Conservation (phyloP, 768 basidiomycete species). For the Collybiopsis luxurians region DNA sequence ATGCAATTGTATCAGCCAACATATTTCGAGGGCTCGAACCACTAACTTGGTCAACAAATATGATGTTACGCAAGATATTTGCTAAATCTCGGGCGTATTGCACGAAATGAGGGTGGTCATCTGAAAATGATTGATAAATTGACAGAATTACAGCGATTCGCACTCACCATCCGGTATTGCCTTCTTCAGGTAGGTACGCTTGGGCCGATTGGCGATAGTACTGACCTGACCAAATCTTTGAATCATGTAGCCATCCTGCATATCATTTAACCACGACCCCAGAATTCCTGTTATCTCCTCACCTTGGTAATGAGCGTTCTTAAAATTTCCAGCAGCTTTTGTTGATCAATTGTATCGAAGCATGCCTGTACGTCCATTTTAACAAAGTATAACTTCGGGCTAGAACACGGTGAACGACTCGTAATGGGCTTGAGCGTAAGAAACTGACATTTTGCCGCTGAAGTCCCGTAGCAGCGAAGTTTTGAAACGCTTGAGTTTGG, state of each 20-base stretch:
- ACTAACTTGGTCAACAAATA: conserved; percentile 83
- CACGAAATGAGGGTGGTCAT: conserved; percentile 74
- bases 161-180: conserved; percentile 64
- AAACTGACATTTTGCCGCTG: conserved; percentile 50
- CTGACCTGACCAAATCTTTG: conserved; percentile 70
- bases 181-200: conserved; percentile 53
- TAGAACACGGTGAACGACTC: conserved; percentile 23
- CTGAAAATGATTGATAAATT: conserved; percentile 33
- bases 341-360: conserved; percentile 95
- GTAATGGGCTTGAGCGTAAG: background rate
- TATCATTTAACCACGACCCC: background rate
- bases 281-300: background rate
- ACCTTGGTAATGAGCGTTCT: conserved; percentile 73
- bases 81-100: conserved; percentile 70
- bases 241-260: conserved; percentile 69
- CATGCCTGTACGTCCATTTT: conserved; percentile 96
- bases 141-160: background rate
- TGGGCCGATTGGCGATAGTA: conserved; percentile 52
- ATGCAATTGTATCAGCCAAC: background rate
- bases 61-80: conserved; percentile 59
- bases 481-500: conserved; percentile 72
- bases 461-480: conserved; percentile 35
- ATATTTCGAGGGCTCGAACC: background rate
- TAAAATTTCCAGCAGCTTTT: conserved; percentile 77
- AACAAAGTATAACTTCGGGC: conserved; percentile 90